Evolutionary conservation across 2,329 filamentous ascomycete genomes (phyloP).

Genomic region (Pseudogymnoascus sp.): DNA sequence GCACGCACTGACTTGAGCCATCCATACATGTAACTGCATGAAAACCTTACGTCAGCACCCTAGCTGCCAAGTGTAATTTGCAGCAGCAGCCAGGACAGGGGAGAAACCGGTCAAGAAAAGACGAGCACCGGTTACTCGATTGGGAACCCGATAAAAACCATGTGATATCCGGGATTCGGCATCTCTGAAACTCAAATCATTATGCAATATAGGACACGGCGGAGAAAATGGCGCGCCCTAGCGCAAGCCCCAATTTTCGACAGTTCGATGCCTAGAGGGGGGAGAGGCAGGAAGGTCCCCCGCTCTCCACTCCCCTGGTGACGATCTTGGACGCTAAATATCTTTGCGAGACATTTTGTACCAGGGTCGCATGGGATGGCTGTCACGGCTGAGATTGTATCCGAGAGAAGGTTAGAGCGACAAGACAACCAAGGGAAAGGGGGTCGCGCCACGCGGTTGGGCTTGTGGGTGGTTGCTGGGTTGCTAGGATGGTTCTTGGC

Average conservation of each 20-base stretch:
- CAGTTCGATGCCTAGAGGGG: background rate
- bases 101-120: background rate
- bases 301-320: constrained; percentile 2
- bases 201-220: background rate
- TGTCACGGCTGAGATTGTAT: background rate
- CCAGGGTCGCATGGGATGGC: background rate
- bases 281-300: background rate
- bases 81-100: background rate
- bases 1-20: background rate
- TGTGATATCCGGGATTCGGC: background rate
- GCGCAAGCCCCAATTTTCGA: background rate
- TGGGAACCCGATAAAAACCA: background rate
- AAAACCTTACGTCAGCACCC: background rate
- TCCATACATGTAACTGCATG: background rate
- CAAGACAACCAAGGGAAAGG: background rate
- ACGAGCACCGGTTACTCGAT: background rate
- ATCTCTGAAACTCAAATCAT: constrained; percentile 6
- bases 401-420: constrained; percentile 3
- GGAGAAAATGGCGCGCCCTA: background rate
- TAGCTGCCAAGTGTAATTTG: background rate
- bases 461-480: background rate
- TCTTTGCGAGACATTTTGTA: background rate
- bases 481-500: background rate
- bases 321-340: constrained; percentile 1
- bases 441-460: background rate